Percentiles rank a stretch among this genome's conserved stretches.
Conservation (phyloP, 2,329 filamentous ascomycete genomes). For the Cladophialophora bantiana region DNA sequence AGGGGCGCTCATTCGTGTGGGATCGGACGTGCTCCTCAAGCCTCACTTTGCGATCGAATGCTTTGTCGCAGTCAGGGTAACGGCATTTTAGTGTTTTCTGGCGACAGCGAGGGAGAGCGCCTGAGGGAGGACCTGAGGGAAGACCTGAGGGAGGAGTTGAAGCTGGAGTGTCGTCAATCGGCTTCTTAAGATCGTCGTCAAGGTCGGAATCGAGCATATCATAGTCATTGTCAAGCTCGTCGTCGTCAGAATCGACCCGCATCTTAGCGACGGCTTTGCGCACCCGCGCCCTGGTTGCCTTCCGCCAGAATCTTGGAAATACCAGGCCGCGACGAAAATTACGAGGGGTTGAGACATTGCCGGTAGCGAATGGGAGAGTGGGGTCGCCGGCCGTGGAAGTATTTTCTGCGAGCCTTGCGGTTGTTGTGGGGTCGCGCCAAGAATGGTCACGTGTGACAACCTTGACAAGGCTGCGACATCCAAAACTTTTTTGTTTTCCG, state of each 20-base stretch:
- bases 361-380: conserved; percentile 22
- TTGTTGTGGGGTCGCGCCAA: conserved; percentile 7
- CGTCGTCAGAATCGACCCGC: conserved; percentile 37
- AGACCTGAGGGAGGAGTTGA: conserved; percentile 41
- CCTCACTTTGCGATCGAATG: conserved; percentile 85
- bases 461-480: not conserved
- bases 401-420: conserved; percentile 12
- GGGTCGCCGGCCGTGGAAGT: conserved; percentile 7
- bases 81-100: conserved; percentile 80
- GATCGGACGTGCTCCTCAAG: conserved; percentile 81
- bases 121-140: conserved; percentile 23
- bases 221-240: conserved; percentile 33
- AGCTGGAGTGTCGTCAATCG: conserved; percentile 36
- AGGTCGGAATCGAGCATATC: conserved; percentile 35
- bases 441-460: not conserved
- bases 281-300: conserved; percentile 17
- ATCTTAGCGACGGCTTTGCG: conserved; percentile 27
- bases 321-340: conserved; percentile 22
- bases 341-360: conserved; percentile 8
- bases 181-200: conserved; percentile 26
- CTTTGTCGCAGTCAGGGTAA: conserved; percentile 75
- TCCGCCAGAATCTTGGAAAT: conserved; percentile 16
- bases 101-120: conserved; percentile 63
- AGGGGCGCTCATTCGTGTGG: conserved; percentile 84
- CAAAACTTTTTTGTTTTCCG: not conserved